Percentiles rank a stretch among this genome's conserved stretches.
Conservation (phyloP, 2,329 filamentous ascomycete species). For the Elsinoe ampelina region DNA sequence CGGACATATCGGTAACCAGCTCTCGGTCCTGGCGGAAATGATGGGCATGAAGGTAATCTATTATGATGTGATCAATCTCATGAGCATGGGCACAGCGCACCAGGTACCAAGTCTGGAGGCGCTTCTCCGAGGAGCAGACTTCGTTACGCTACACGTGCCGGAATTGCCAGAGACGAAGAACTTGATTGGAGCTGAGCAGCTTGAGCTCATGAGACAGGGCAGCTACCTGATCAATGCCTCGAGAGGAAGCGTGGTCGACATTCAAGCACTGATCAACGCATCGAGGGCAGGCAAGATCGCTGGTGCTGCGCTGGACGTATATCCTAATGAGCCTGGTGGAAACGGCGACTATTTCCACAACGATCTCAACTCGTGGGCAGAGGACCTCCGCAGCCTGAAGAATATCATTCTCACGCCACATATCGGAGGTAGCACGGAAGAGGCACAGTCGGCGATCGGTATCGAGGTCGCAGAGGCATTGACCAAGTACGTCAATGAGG, state of each 20-base stretch:
- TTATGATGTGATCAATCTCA: conserved; percentile 88
- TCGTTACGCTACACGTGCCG: conserved; percentile 89
- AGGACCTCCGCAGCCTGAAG: conserved; percentile 73
- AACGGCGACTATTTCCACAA: conserved; percentile 94
- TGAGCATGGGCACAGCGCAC: conserved; percentile 80
- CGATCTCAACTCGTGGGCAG: conserved; percentile 71
- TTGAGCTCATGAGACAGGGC: conserved; percentile 84
- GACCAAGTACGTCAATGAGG: conserved; percentile 92
- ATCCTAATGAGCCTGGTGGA: conserved; percentile 82
- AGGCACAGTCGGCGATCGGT: conserved; percentile 92
- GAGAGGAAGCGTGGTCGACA: conserved; percentile 87
- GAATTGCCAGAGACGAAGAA: conserved; percentile 87
- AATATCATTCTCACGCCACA: conserved; percentile 95
- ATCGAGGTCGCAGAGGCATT: conserved; percentile 83
- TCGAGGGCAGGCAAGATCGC: conserved; percentile 80
- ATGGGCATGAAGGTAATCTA: conserved; percentile 99
- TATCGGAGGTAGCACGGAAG: conserved; percentile 95
- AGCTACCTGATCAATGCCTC: conserved; percentile 95
- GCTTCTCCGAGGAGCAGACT: conserved; percentile 73
- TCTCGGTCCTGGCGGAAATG: conserved; percentile 88
- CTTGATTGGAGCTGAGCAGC: conserved; percentile 72
- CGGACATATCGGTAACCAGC: conserved; percentile 90
- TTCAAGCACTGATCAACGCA: conserved; percentile 79
- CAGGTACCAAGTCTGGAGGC: conserved; percentile 71
- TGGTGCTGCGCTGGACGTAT: conserved; percentile 93